Conservation (phyloP, 495 filamentous ascomycete species). For the Penicillium samsonianum region DNA sequence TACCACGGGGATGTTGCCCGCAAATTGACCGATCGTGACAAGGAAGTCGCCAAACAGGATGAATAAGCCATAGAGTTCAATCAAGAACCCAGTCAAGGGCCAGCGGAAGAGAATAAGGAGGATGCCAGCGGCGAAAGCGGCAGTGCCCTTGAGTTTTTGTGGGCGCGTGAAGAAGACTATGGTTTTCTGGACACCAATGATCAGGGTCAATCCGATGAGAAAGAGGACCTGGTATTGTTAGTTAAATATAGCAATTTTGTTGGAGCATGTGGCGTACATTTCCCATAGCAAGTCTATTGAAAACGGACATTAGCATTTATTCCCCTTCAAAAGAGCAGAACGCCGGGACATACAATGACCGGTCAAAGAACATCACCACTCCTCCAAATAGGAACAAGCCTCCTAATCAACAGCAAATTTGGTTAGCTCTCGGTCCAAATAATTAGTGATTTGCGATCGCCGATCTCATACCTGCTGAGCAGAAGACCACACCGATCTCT, state of each 20-base stretch:
- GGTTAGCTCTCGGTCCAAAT: not conserved
- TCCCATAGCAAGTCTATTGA: constrained; percentile 76
- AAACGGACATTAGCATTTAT: constrained; percentile 16
- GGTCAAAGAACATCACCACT: constrained; percentile 94
- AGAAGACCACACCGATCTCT: constrained; percentile 97
- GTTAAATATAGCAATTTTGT: constrained; percentile 15
- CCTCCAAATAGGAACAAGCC: constrained; percentile 92
- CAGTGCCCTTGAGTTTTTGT: constrained; percentile 89
- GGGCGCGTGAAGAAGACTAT: constrained; percentile 88
- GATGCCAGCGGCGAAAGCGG: constrained; percentile 84
- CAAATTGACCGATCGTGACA: constrained; percentile 86
- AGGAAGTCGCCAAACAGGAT: constrained; percentile 95
- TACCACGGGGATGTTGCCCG: constrained; percentile 78
- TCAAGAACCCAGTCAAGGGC: constrained; percentile 83
- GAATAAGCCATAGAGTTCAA: constrained; percentile 91
- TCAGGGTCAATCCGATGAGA: constrained; percentile 89
- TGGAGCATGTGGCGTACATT: constrained; percentile 56
- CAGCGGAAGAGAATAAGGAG: constrained; percentile 82
- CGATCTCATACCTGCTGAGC: constrained; percentile 79
- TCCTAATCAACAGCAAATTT: constrained; percentile 51
- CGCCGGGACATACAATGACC: constrained; percentile 68
- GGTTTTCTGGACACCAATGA: constrained; percentile 92
- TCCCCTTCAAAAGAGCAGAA: not conserved
- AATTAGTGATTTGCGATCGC: not conserved
- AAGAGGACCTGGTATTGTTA: constrained; percentile 75